Base-by-base conservation (phyloP, 148 eudicot species). In the Spergularia bocconei region DNA sequence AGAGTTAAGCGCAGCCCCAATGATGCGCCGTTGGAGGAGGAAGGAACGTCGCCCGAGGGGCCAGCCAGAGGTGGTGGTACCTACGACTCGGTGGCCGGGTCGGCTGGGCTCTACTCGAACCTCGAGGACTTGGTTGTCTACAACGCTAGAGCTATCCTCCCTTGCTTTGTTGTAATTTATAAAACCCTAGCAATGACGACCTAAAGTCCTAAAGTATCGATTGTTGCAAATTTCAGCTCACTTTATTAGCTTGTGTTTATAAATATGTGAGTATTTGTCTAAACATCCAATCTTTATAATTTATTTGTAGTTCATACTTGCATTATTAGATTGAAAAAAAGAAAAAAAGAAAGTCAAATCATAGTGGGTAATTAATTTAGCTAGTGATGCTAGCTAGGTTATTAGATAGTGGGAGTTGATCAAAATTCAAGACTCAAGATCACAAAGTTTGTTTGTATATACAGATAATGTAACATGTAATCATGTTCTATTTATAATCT, bases 111-210 rank as follows among this genome's bases (percentile, higher is more conserved):
- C 13, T 94, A 90, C 86, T 88, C 97, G 25, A 89, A 77, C 79
- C 79, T 90, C 4, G 98, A 94, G 86, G 98, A 94, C 58, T 65
- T 94, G 71, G 63, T 68, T 6, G 97, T 94, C 58, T 87, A 79
- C 36, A 91, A 89, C 74, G 82, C 98, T 0, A 86, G 87, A 81
- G 98, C 98, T 38, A 90, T 94, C 25, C 89, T 94, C 39, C 98
- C 98, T 20, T 94, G 98, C 79, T 94, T 94, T 68, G 98, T 94
- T 6, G 98, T 94, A 60, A 87, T 94, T 2, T 94, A 94, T 79
- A 90, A 90, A 74, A 85, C 91, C 16, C 69, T 86, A 6, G 17
- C 78, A 4, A 23, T 60, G 25, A 54, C 63, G 17, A 56, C 36
- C 36, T 29, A 29, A 56, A 41, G 5, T 50, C 36, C 36, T 29